Base-by-base conservation (phyloP, 1,284 basidiomycete species). In the Malassezia psittaci region DNA sequence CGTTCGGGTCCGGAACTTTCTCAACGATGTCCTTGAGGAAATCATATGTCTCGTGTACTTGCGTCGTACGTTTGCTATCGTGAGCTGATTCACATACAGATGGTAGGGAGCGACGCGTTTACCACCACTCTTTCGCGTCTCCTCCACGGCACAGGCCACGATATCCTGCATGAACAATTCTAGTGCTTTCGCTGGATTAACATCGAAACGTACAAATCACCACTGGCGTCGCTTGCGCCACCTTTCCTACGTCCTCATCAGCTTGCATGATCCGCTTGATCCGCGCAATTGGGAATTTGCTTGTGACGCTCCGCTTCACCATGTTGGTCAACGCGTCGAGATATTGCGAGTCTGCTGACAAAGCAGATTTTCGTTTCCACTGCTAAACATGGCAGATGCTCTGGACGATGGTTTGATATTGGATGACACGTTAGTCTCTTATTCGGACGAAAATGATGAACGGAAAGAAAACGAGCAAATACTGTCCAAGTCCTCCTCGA, bases 221-320 rank as follows among this genome's bases (percentile, higher is more conserved):
- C 56, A 98, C 83, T 0, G 94, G 94, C 5, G 93, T 96, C 13
- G 90, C 91, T 72, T 90, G 88, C 1, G 94, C 91, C 16, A 99
- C 89, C 77, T 99, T 99, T 54, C 94, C 93, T 15, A 98, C 93
- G 75, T 99, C 93, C 74, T 99, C 94, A 75, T 99, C 93, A 75
- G 93, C 90, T 79, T 98, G 93, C 89, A 98, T 98, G 60, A 98
- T 96, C 79, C 91, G 90, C 81, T 96, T 98, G 79, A 96, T 98
- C 52, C 93, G 83, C 7, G 93, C 93, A 6, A 74, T 71, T 34
- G 72, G 72, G 38, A 74, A 74, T 48, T 73, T 73, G 62, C 50
- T 52, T 36, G 66, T 60, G 38, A 63, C 61, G 9, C 63, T 64
- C 18, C 68, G 64, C 39, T 67, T 67, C 32, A 67, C 72, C 72